A percentile compares a stretch with the other conserved stretches of the same genome.
Evolutionary conservation across 2,329 filamentous ascomycete genomes (phyloP).

Genomic region (Colletotrichum shisoi): DNA sequence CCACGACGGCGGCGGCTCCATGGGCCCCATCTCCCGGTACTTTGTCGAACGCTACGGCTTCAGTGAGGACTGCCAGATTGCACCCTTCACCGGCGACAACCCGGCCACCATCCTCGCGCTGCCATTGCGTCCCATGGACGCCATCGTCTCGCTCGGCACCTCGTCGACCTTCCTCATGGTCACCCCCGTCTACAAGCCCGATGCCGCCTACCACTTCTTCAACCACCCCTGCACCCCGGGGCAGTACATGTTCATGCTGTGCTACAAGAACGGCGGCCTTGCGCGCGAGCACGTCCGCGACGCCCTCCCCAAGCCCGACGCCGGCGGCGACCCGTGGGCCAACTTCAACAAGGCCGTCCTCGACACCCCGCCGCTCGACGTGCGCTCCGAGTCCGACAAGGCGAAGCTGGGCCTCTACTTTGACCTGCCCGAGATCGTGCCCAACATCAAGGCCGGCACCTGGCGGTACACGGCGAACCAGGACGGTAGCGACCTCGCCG

Average conservation of each 20-base stretch:
- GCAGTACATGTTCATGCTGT: slow-evolving; percentile 99
- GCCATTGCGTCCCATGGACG: slow-evolving; percentile 85
- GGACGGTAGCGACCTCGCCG: slow-evolving; percentile 59
- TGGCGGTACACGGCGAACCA: slow-evolving; percentile 77
- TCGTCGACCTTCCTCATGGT: slow-evolving; percentile 98
- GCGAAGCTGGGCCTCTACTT: slow-evolving; percentile 95
- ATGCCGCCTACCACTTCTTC: slow-evolving; percentile 95
- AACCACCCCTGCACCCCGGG: slow-evolving; percentile 91
- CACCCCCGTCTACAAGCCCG: slow-evolving; percentile 87
- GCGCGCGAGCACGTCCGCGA: slow-evolving; percentile 91
- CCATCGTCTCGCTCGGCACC: slow-evolving; percentile 93
- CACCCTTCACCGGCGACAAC: slow-evolving; percentile 94
- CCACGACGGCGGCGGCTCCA: slow-evolving; percentile 78
- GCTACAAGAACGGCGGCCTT: slow-evolving; percentile 97
- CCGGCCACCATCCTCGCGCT: slow-evolving; percentile 92
- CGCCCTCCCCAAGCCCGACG: slow-evolving; percentile 66
- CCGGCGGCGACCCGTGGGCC: slow-evolving; percentile 70
- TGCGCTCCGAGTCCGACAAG: slow-evolving; percentile 60
- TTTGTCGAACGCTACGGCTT: slow-evolving; percentile 84
- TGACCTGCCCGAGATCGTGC: slow-evolving; percentile 92
- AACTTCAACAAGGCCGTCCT: slow-evolving; percentile 79
- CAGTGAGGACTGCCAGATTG: slow-evolving; percentile 74
- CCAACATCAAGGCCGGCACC: slow-evolving; percentile 83
- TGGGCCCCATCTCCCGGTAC: slow-evolving; percentile 80
- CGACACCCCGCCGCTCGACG: slow-evolving; percentile 72